Percentiles rank a stretch among this genome's conserved stretches.
Evolutionary conservation across 495 filamentous ascomycete genomes (phyloP).

Genomic region (Aspergillus heteromorphus): DNA sequence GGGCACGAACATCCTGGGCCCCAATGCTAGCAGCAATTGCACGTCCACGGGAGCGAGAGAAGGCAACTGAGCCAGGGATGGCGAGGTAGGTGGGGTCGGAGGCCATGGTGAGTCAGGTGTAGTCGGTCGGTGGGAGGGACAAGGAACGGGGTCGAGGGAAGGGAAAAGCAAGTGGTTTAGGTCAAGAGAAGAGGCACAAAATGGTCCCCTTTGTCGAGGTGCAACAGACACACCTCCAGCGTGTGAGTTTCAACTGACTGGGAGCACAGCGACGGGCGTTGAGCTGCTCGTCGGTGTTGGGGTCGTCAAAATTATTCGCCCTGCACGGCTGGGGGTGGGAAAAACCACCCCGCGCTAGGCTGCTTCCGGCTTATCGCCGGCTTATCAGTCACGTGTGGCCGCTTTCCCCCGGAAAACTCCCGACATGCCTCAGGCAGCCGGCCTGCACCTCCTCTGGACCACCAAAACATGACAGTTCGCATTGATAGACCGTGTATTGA

Average conservation of each 20-base stretch:
- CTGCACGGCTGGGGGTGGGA: constrained; percentile 10
- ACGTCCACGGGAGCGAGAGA: constrained; percentile 48
- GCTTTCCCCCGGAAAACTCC: neutral
- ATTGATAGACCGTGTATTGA: too few species aligned
- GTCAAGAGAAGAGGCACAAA: constrained; percentile 2
- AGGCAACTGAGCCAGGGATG: constrained; percentile 48
- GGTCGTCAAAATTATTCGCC: constrained; percentile 14
- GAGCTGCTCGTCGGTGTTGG: constrained; percentile 12
- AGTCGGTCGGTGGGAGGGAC: constrained; percentile 4
- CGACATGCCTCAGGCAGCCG: neutral
- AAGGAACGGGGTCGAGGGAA: neutral
- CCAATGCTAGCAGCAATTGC: constrained; percentile 48
- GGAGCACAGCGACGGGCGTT: constrained; percentile 12
- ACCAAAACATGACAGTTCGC: too few species aligned
- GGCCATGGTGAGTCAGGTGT: constrained; percentile 29
- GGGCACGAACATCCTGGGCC: constrained; percentile 51
- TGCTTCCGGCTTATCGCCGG: constrained; percentile 23
- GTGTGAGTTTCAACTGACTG: constrained; percentile 16
- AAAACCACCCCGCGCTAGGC: constrained; percentile 28
- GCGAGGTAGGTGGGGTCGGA: constrained; percentile 37
- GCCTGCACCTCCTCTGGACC: too few species aligned
- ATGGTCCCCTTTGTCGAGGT: constrained; percentile 8
- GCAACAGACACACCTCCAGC: constrained; percentile 17
- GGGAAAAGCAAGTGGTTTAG: neutral
- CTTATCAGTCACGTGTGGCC: constrained; percentile 29